phyloP scores from a whole-genome alignment of 441 rosid species.

The Oxalis stricta region DNA sequence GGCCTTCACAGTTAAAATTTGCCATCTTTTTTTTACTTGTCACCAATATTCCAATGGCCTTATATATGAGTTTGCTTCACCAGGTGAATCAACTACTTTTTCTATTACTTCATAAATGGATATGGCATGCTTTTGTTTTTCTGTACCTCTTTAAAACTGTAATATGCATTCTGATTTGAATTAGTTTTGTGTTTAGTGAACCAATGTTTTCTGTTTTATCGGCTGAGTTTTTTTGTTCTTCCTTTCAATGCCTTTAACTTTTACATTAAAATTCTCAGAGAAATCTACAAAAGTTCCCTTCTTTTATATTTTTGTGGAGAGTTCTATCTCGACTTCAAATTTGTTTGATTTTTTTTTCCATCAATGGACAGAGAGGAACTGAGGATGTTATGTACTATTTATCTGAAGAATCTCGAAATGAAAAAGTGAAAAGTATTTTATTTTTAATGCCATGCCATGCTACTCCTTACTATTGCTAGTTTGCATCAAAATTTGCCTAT shows the following conservation, averaged over 20 bases:
- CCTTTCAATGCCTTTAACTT: not conserved
- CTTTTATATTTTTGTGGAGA: not conserved
- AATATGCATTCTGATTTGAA: not conserved
- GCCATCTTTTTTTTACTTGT: slow-evolving; percentile 56
- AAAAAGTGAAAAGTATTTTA: slow-evolving; percentile 46
- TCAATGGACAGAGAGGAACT: slow-evolving; percentile 63
- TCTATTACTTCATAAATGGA: not conserved
- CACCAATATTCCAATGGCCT: slow-evolving; percentile 74
- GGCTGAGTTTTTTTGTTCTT: no score
- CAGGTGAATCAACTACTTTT: slow-evolving; percentile 40
- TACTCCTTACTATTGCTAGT: slow-evolving; percentile 80
- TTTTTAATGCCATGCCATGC: slow-evolving; percentile 92
- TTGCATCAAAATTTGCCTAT: slow-evolving; percentile 59
- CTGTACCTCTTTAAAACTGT: not conserved
- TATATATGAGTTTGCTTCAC: slow-evolving; percentile 73
- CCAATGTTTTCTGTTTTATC: not conserved
- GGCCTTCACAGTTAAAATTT: slow-evolving; percentile 29
- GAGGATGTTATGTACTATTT: slow-evolving; percentile 86
- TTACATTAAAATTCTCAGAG: not conserved
- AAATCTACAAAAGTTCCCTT: not conserved
- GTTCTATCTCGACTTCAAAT: not conserved
- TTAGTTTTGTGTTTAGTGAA: not conserved
- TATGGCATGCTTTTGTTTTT: not conserved
- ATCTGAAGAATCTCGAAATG: slow-evolving; percentile 53
- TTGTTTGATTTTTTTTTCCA: slow-evolving; percentile 12